These are phyloP conservation scores for Phanerodontia chrysosporium DNA, from an alignment of 768 basidiomycete genomes.

Conservation along the genomic window DNA sequence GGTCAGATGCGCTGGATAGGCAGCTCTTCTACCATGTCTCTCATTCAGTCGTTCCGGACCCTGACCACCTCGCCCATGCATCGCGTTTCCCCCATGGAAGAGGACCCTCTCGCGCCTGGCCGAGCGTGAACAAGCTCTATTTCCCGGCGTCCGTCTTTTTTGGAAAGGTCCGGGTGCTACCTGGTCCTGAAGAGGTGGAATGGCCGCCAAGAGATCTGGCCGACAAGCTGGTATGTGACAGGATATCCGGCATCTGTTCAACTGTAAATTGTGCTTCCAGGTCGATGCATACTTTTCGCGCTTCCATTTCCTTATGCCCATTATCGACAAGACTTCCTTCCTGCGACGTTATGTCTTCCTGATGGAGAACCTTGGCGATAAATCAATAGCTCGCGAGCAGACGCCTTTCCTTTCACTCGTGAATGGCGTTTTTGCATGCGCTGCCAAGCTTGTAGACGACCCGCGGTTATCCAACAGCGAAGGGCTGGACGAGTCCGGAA, in stretches of 20 bases:
- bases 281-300: conserved; percentile 84
- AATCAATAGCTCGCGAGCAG: conserved; percentile 49
- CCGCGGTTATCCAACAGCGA: conserved; percentile 55
- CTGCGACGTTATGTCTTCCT: conserved; percentile 63
- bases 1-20: conserved; percentile 92
- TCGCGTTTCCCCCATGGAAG: conserved; percentile 80
- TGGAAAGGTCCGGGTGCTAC: conserved; percentile 79
- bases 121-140: conserved; percentile 80
- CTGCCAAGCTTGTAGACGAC: conserved; percentile 76
- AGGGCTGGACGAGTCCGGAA: conserved; percentile 69
- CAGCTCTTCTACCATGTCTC: conserved; percentile 87
- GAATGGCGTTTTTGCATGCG: conserved; percentile 89
- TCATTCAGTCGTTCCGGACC: conserved; percentile 83
- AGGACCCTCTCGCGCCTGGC: conserved; percentile 74
- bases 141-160: conserved; percentile 87
- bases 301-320: conserved; percentile 84
- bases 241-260: neutral
- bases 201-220: conserved; percentile 82
- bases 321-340: conserved; percentile 84
- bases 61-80: conserved; percentile 69
- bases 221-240: conserved; percentile 69
- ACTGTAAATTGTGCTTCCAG: conserved; percentile 33
- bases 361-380: conserved; percentile 67
- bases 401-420: conserved; percentile 77
- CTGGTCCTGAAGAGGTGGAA: conserved; percentile 82